A percentile compares a stretch with the other conserved stretches of the same genome.
phyloP scores from a whole-genome alignment of 2,329 filamentous ascomycete species.

The Colletotrichum godetiae region DNA sequence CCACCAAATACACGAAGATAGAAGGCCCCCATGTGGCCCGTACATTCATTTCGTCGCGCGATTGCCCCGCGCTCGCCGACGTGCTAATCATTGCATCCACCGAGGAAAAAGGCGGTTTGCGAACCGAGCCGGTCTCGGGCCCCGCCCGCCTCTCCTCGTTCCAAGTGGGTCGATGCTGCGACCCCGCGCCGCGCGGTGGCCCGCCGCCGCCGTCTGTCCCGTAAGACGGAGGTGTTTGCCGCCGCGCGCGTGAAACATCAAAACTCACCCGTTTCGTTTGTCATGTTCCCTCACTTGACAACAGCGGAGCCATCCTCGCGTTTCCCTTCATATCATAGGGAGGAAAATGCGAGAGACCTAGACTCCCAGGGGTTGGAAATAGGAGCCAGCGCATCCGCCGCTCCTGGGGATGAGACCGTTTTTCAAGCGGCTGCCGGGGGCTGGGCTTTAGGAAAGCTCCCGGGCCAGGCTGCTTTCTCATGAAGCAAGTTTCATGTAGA shows the following conservation, averaged over 20 bases:
- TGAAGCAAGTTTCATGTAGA: constrained; percentile 36
- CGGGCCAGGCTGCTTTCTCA: constrained; percentile 43
- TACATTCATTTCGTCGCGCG: constrained; percentile 46
- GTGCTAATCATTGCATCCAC: constrained; percentile 34
- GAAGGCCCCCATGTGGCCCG: constrained; percentile 39
- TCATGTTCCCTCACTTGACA: constrained; percentile 29
- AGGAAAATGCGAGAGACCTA: constrained; percentile 23
- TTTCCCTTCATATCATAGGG: constrained; percentile 6
- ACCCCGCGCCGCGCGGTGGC: constrained; percentile 51
- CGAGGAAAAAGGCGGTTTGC: constrained; percentile 40
- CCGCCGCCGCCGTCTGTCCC: background rate
- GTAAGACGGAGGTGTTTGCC: background rate
- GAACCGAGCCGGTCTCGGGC: constrained; percentile 59
- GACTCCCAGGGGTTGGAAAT: constrained; percentile 34
- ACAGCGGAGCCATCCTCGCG: constrained; percentile 26
- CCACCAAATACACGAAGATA: constrained; percentile 25
- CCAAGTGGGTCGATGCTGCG: constrained; percentile 66
- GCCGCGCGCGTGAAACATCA: constrained; percentile 22
- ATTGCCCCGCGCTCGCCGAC: constrained; percentile 26
- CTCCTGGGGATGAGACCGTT: constrained; percentile 25
- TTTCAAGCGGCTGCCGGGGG: constrained; percentile 40
- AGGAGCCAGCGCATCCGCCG: constrained; percentile 4
- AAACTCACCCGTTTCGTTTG: constrained; percentile 31
- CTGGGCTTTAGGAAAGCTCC: constrained; percentile 42
- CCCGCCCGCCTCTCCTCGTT: constrained; percentile 25